Evolutionary conservation across 2,329 filamentous ascomycete species (phyloP), one percentile per base, ranked within the genome.

Genomic region (Esteya vermicola): DNA sequence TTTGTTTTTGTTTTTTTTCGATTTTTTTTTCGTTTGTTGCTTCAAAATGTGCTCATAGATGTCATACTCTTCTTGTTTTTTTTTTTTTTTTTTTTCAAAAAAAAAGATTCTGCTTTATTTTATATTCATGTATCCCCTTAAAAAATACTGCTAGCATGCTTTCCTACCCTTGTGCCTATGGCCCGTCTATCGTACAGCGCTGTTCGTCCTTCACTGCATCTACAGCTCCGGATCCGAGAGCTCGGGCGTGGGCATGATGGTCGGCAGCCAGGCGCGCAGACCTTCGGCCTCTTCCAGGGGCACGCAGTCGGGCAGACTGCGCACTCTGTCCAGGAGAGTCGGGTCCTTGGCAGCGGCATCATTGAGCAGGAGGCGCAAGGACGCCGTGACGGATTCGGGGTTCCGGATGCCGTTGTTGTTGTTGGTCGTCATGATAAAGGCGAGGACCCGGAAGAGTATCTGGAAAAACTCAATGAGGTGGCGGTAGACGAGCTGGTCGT

Each of bases 391-490:
- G n/a, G n/a, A n/a, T n/a, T n/a, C n/a, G n/a, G n/a, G n/a, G n/a
- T n/a, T n/a, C n/a, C n/a, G 43, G 9, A 51, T 52, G 22, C 57
- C 52, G 18, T 64, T 56, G 42, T 59, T 59, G 38, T 57, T 54
- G 0, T 43, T 28, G 1, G 48, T 12, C 5, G 23, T 14, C 1
- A 31, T 48, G 58, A 62, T 57, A 5, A 65, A 52, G 13, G 65
- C 55, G 57, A 71, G 61, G 26, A 68, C 56, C 37, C 61, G 65
- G 22, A 73, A 53, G 18, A 73, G 55, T 8, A 58, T 55, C 54
- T 72, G 66, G 47, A 68, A 68, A 43, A 72, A 74, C 45, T 72
- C 66, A n/a, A 70, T 53, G 18, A 73, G 57, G 39, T 47, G 68
- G 7, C 68, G 53, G 33, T 66, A 61, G 63, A 74, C 67, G 19